Base-by-base conservation (phyloP, 306 rosid genomes). In the Elaeagnus macrophylla region DNA sequence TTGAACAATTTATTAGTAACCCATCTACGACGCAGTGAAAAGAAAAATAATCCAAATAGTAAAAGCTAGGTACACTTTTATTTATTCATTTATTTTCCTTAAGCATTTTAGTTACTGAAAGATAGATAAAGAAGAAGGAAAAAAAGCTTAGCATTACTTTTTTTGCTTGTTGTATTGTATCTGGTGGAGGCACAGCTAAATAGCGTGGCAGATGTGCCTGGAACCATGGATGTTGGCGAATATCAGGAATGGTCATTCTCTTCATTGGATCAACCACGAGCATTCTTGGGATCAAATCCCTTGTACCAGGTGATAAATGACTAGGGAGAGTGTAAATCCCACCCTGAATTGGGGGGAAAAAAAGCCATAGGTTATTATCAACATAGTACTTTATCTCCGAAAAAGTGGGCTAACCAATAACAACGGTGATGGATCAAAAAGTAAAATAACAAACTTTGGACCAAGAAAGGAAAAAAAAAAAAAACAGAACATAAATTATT, bases 231-330 rank as follows among this genome's bases (percentile, higher is more conserved):
- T 91, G 97, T 51, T 86, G 89, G 32, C 96, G 93, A 67, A 91
- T 91, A 73, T 91, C 96, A 43, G 85, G 89, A 55, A 91, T 84
- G 50, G 95, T 80, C 80, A 91, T 71, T 63, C 97, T 75, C 74
- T 77, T 91, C 89, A 87, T 79, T 43, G 96, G 95, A 72, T 91
- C 97, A 64, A 91, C 96, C 43, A 80, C 83, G 47, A 91, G 97
- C 84, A 91, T 75, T 69, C 87, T 78, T 36, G 96, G 90, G 40
- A 91, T 86, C 80, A 91, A 78, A 62, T 86, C 86, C 66, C 93
- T 82, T 59, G 96, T 96, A 61, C 86, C 83, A 58, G 81, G 72
- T 19, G 97, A 91, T 62, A 91, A 72, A 81, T 86, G 94, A 71
- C 96, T 80, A 1, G 96, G 97, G 71, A 86, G 83, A 52, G 85